A percentile compares a stretch with the other conserved stretches of the same genome.
These are phyloP conservation scores for Pythium plurisporium DNA, from an alignment of 352 stramenopile genomes.

Conservation along the genomic window DNA sequence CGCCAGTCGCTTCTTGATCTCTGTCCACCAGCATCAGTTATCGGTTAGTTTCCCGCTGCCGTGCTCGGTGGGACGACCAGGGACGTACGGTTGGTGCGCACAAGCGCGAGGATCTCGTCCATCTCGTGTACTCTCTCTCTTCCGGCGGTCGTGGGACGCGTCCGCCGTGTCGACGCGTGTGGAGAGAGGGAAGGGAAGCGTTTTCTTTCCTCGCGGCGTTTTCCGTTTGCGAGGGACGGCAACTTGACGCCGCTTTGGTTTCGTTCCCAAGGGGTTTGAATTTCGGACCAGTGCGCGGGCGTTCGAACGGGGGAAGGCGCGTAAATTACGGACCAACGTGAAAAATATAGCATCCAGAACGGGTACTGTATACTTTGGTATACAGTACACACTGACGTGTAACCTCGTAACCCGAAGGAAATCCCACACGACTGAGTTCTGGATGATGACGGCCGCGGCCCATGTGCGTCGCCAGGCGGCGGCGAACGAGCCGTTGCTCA, in stretches of 20 bases:
- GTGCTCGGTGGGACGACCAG: not conserved
- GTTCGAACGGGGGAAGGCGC: not conserved
- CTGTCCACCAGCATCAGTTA: constrained; percentile 23
- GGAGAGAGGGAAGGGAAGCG: too few species aligned
- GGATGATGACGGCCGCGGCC: constrained; percentile 53
- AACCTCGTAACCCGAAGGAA: too few species aligned
- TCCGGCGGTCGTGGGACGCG: too few species aligned
- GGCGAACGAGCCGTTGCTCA: constrained; percentile 46
- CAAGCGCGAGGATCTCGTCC: constrained; percentile 51
- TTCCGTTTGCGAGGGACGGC: not conserved
- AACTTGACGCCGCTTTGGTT: constrained; percentile 16
- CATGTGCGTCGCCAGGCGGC: constrained; percentile 55
- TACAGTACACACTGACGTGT: too few species aligned
- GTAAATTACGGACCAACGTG: constrained; percentile 7
- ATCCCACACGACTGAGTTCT: too few species aligned
- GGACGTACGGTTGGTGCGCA: constrained; percentile 50
- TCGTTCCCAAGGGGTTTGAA: constrained; percentile 6
- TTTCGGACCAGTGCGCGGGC: constrained; percentile 6
- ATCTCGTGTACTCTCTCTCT: constrained; percentile 16
- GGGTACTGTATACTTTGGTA: not conserved
- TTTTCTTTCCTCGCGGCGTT: constrained; percentile 2
- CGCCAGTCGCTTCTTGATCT: constrained; percentile 78
- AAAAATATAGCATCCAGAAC: constrained; percentile 1
- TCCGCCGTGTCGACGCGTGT: too few species aligned
- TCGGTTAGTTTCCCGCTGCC: not conserved